Evolutionary conservation across 352 stramenopile genomes (phyloP).

Genomic region (Pythium apleroticum): DNA sequence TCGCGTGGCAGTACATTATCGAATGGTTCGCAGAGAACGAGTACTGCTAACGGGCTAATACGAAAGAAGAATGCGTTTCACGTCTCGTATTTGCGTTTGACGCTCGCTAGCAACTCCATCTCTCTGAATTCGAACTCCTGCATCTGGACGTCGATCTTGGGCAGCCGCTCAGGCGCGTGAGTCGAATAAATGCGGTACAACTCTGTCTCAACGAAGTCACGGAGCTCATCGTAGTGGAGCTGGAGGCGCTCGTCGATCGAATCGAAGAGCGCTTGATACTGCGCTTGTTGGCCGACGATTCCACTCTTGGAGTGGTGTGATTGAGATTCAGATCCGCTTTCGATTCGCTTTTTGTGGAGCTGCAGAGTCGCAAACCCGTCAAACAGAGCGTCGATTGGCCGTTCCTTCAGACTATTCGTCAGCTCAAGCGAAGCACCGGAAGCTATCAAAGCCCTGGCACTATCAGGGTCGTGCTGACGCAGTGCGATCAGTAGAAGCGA

Average conservation of each 20-base stretch:
- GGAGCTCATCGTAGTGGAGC: constrained; percentile 33
- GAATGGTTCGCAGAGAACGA: constrained; percentile 3
- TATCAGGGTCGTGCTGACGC: constrained; percentile 38
- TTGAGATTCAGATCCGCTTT: not conserved
- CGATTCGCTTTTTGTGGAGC: constrained; percentile 16
- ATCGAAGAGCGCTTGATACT: constrained; percentile 40
- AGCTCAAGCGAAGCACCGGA: constrained; percentile 31
- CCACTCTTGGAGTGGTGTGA: not conserved
- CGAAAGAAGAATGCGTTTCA: constrained; percentile 9
- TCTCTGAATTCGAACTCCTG: constrained; percentile 54
- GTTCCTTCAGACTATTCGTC: constrained; percentile 34
- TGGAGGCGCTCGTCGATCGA: constrained; percentile 29
- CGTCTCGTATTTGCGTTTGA: constrained; percentile 49
- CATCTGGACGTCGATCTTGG: constrained; percentile 53
- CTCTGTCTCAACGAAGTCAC: constrained; percentile 23
- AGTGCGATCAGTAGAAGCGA: constrained; percentile 55
- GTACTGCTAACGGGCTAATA: not conserved
- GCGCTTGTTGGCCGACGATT: constrained; percentile 19
- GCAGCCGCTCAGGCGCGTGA: constrained; percentile 50
- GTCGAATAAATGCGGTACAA: constrained; percentile 44
- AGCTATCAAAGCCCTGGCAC: constrained; percentile 36
- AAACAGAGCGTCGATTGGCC: constrained; percentile 39
- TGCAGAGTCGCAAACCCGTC: constrained; percentile 32
- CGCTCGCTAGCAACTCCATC: constrained; percentile 35
- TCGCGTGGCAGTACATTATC: constrained; percentile 12